phyloP scores from a whole-genome alignment of 768 basidiomycete species.

The Phlebiopsis gigantea region DNA sequence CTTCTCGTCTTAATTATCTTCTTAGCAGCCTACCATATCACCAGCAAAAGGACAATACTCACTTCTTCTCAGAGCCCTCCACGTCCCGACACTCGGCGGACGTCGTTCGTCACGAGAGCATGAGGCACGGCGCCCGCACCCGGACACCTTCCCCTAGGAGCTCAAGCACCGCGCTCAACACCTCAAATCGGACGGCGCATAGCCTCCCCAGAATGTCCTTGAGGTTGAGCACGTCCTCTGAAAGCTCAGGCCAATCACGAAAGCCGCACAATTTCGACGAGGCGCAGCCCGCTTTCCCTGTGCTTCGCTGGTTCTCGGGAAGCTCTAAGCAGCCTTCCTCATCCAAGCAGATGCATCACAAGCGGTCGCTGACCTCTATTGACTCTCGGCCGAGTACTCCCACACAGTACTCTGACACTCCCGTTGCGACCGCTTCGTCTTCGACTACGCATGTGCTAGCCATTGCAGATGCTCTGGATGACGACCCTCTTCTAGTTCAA shows the following conservation, averaged over 20 bases:
- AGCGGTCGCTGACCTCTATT: neutral
- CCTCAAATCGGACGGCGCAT: neutral
- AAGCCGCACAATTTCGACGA: slow-evolving; percentile 2
- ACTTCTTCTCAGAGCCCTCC: slow-evolving; percentile 6
- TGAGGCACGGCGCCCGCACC: slow-evolving; percentile 10
- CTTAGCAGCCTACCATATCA: neutral
- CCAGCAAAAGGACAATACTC: neutral
- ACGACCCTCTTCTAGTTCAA: slow-evolving; percentile 21
- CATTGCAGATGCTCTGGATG: slow-evolving; percentile 25
- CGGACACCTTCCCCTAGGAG: slow-evolving; percentile 11
- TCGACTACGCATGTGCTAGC: slow-evolving; percentile 29
- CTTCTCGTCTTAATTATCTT: slow-evolving; percentile 7
- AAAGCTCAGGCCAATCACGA: neutral
- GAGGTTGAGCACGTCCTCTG: slow-evolving; percentile 1
- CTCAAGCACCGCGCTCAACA: neutral
- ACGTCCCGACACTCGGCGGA: slow-evolving; percentile 12
- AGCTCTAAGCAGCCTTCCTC: slow-evolving; percentile 18
- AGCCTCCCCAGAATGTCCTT: slow-evolving; percentile 5
- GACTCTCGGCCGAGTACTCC: slow-evolving; percentile 10
- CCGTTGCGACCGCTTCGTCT: slow-evolving; percentile 20
- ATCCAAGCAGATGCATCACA: slow-evolving; percentile 10
- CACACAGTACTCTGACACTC: slow-evolving; percentile 15
- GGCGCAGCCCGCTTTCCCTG: slow-evolving; percentile 18
- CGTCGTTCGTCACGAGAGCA: neutral
- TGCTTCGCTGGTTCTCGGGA: slow-evolving; percentile 43